Percentiles rank a stretch among this genome's conserved stretches.
These are phyloP conservation scores for Piloderma croceum DNA, from an alignment of 768 basidiomycete genomes.

Conservation along the genomic window DNA sequence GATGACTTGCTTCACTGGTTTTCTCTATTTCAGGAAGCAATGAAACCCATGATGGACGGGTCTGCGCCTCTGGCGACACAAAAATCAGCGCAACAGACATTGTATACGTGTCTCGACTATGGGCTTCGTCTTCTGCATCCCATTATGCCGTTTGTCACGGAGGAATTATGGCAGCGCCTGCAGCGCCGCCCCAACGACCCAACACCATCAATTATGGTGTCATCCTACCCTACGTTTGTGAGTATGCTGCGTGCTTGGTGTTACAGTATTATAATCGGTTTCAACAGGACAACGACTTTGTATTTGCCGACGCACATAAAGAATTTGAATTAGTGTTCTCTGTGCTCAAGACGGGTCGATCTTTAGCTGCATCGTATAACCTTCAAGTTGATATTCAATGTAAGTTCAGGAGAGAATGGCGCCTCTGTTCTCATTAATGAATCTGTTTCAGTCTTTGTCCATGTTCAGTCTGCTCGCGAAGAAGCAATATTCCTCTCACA, in stretches of 20 bases:
- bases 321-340: slow-evolving; percentile 84
- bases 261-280: too few species aligned
- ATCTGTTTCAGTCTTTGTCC: slow-evolving; percentile 61
- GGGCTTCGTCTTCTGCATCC: slow-evolving; percentile 91
- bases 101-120: slow-evolving; percentile 90
- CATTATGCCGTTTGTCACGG: slow-evolving; percentile 99
- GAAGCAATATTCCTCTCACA: slow-evolving; percentile 68
- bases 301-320: slow-evolving; percentile 68
- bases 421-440: slow-evolving; percentile 1
- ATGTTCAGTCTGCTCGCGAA: slow-evolving; percentile 58
- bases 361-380: slow-evolving; percentile 84
- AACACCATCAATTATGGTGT: slow-evolving; percentile 86
- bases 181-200: slow-evolving; percentile 78
- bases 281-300: slow-evolving; percentile 53
- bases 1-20: neutral
- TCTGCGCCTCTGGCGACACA: slow-evolving; percentile 55
- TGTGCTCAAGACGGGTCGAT: slow-evolving; percentile 73
- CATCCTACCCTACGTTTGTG: slow-evolving; percentile 76
- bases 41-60: slow-evolving; percentile 95
- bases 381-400: slow-evolving; percentile 81
- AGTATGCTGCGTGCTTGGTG: slow-evolving; percentile 24
- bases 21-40: slow-evolving; percentile 76
- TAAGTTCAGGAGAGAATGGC: slow-evolving; percentile 31
- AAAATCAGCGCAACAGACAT: slow-evolving; percentile 87
- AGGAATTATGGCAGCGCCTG: slow-evolving; percentile 96